A percentile compares a stretch with the other conserved stretches of the same genome.
These are phyloP conservation scores for Boletus barrowsii DNA, from an alignment of 768 basidiomycete species.

Conservation along the genomic window DNA sequence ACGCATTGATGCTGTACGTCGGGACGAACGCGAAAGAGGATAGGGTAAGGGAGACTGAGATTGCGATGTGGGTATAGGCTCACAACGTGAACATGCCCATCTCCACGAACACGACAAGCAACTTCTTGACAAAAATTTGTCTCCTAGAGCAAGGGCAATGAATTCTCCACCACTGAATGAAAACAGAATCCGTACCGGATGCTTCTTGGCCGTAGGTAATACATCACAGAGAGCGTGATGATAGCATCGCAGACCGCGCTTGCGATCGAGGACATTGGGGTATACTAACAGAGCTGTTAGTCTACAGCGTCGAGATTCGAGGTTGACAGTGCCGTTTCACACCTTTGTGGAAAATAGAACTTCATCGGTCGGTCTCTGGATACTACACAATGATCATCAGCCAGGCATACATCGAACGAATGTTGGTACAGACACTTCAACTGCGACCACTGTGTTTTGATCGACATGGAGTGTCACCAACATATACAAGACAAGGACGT, in stretches of 20 bases:
- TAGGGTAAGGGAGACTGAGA: neutral
- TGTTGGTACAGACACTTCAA: slow-evolving; percentile 2
- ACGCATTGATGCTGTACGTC: slow-evolving; percentile 6
- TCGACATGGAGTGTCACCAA: neutral
- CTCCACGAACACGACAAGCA: slow-evolving; percentile 8
- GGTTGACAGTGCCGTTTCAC: neutral
- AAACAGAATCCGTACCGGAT: neutral
- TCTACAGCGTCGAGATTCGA: neutral
- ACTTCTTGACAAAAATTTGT: slow-evolving; percentile 1
- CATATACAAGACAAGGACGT: neutral
- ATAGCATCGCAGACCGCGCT: slow-evolving; percentile 7
- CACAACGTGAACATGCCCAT: slow-evolving; percentile 17
- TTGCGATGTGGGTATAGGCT: neutral
- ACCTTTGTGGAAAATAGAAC: neutral
- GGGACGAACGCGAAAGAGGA: neutral
- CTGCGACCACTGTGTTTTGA: neutral
- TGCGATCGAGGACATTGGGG: neutral
- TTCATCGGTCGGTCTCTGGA: neutral
- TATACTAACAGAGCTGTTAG: neutral
- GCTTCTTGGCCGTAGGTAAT: slow-evolving; percentile 9
- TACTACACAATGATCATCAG: slow-evolving; percentile 1
- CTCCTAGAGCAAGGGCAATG: neutral
- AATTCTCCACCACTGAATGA: neutral
- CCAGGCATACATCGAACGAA: neutral
- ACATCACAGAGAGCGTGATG: slow-evolving; percentile 10